Percentiles rank a stretch among this genome's conserved stretches.
phyloP scores from a whole-genome alignment of 2,329 filamentous ascomycete genomes.

The Chrysoporthe puriensis region DNA sequence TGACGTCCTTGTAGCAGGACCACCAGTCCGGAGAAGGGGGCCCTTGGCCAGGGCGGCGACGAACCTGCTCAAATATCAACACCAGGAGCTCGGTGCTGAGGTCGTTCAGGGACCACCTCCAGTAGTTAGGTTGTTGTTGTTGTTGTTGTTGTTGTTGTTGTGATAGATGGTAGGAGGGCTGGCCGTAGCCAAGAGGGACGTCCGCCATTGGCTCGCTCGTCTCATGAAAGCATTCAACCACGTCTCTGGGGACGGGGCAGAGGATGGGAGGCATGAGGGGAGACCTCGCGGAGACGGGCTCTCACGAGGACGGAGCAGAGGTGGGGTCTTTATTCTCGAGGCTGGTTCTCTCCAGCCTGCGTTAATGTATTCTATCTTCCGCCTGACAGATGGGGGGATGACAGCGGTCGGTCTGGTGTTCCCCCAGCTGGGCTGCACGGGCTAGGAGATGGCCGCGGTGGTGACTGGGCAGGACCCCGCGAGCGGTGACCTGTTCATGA shows the following conservation, averaged over 20 bases:
- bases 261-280: conserved; percentile 19
- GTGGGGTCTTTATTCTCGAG: conserved; percentile 15
- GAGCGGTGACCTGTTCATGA: not conserved
- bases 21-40: not conserved
- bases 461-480: not conserved
- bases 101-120: conserved; percentile 38
- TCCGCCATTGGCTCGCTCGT: conserved; percentile 33
- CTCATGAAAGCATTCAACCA: conserved; percentile 16
- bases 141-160: conserved; percentile 16
- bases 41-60: not conserved
- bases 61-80: conserved; percentile 48
- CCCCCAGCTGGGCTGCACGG: not conserved
- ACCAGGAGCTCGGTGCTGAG: conserved; percentile 49
- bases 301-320: conserved; percentile 16
- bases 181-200: conserved; percentile 29
- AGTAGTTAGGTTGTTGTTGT: conserved; percentile 16
- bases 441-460: not conserved
- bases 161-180: conserved; percentile 28
- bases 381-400: not conserved
- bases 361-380: not conserved
- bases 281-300: conserved; percentile 16
- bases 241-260: conserved; percentile 9
- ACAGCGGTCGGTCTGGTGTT: not conserved
- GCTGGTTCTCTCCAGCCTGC: not conserved
- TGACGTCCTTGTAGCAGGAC: not conserved